A percentile compares a stretch with the other conserved stretches of the same genome.
Evolutionary conservation across 129 eudicot genomes (phyloP).

Genomic region (Heracleum sosnowskyi): DNA sequence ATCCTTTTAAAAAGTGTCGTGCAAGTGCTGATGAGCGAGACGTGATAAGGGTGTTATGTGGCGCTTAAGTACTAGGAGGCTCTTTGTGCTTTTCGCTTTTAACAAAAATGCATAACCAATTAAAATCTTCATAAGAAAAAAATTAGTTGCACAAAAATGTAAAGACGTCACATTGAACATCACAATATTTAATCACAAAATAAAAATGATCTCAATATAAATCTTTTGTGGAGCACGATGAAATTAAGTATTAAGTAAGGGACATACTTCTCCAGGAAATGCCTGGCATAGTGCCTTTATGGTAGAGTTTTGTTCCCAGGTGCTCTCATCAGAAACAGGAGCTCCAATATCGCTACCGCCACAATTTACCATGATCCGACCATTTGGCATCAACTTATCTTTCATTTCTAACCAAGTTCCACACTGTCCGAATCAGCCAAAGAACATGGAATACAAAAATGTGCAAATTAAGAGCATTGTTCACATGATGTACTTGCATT

Average conservation of each 20-base stretch:
- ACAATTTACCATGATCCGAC: constrained; percentile 91
- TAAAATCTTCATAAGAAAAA: background rate
- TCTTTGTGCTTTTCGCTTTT: background rate
- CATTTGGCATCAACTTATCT: constrained; percentile 74
- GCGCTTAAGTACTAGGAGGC: background rate
- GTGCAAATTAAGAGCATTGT: background rate
- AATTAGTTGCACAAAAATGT: background rate
- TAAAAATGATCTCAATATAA: background rate
- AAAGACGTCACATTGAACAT: background rate
- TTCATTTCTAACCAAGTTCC: constrained; percentile 58
- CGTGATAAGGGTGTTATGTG: no score
- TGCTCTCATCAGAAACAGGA: constrained; percentile 12
- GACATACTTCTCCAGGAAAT: constrained; percentile 59
- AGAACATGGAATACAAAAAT: background rate
- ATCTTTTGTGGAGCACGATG: background rate
- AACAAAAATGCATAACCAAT: background rate
- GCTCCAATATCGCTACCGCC: constrained; percentile 34
- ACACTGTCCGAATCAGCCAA: constrained; percentile 31
- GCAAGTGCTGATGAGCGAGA: no score
- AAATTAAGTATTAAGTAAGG: background rate
- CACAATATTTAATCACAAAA: background rate
- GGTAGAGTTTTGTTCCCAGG: constrained; percentile 50
- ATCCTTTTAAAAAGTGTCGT: no score
- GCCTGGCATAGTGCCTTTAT: constrained; percentile 59
- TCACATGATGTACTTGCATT: background rate